Evolutionary conservation across 495 filamentous ascomycete species (phyloP), one percentile per base, ranked within the genome.

Genomic region (Aspergillus haitiensis): DNA sequence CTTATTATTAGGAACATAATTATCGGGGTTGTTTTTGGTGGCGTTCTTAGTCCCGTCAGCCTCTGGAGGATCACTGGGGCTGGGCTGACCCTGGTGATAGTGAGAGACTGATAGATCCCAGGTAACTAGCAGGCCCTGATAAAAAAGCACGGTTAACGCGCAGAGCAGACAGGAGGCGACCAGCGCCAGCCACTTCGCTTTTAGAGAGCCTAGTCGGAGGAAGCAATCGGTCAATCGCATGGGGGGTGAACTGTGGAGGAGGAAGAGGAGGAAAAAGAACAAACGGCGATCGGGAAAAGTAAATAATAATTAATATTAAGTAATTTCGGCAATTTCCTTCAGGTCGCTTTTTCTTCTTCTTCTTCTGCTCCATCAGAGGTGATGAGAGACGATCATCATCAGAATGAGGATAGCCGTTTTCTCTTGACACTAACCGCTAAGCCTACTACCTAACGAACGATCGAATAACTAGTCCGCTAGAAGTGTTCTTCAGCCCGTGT

Each of bases 131-230:
- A 52, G 9, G 8, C 31, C 42, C 6, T 48, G 35, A 18, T 58
- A 53, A 1, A 62, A 58, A 39, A 56, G 37, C 21, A 62, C 37
- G 40, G 54, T n/a, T 2, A 58, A 21, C 3, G 55, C 40, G 40
- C 60, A 58, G 11, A 37, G 40, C 33, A 62, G 48, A 49, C 54
- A 62, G 42, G 54, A 18, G 31, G 42, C 55, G 53, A 37, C 60
- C 60, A 62, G 60, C 53, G 55, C 60, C 60, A 62, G 32, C 47
- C 54, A 53, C 18, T 46, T 48, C 1, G 60, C 42, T 40, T 58
- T 57, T 27, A 40, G 54, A n/a, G 40, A 42, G 21, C 39, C 46
- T 10, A 44, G 31, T 3, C 32, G 47, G 32, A 61, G 35, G 11
- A 44, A 55, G 36, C 32, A 48, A 16, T 62, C 60, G 32, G n/a